A percentile compares a stretch with the other conserved stretches of the same genome.
These are phyloP conservation scores for Mesembryanthemum crystallinum DNA, from an alignment of 148 eudicot genomes.

Conservation along the genomic window DNA sequence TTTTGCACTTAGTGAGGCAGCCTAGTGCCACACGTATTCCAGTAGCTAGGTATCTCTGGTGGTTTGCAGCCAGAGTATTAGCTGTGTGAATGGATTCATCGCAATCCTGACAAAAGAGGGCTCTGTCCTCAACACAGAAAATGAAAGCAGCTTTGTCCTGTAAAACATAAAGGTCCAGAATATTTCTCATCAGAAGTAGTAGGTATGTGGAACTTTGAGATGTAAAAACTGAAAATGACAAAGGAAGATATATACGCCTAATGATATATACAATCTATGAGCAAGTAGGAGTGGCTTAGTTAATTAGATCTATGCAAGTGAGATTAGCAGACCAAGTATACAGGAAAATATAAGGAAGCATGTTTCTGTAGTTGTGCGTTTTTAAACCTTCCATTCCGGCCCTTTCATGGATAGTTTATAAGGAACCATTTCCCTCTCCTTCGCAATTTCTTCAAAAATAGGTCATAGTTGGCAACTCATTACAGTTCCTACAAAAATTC, in stretches of 20 bases:
- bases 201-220: neutral
- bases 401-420: neutral
- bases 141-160: constrained; percentile 95
- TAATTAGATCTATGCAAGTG: too few relatives aligned
- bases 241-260: neutral
- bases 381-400: neutral
- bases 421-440: neutral
- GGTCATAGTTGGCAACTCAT: neutral
- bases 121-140: constrained; percentile 97
- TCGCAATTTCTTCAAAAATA: neutral
- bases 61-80: constrained; percentile 67
- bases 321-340: neutral
- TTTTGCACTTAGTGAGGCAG: constrained; percentile 37
- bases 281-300: too few relatives aligned
- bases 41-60: constrained; percentile 87
- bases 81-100: constrained; percentile 81
- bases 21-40: constrained; percentile 75
- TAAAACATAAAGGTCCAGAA: neutral
- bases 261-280: neutral
- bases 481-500: neutral
- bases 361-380: neutral
- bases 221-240: neutral
- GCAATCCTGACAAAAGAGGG: constrained; percentile 86
- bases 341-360: neutral
- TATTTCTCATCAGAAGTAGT: neutral